Percentiles rank a stretch among this genome's conserved stretches.
phyloP scores from a whole-genome alignment of 192 early-diverging fungal species.

The Coemansia sp. region DNA sequence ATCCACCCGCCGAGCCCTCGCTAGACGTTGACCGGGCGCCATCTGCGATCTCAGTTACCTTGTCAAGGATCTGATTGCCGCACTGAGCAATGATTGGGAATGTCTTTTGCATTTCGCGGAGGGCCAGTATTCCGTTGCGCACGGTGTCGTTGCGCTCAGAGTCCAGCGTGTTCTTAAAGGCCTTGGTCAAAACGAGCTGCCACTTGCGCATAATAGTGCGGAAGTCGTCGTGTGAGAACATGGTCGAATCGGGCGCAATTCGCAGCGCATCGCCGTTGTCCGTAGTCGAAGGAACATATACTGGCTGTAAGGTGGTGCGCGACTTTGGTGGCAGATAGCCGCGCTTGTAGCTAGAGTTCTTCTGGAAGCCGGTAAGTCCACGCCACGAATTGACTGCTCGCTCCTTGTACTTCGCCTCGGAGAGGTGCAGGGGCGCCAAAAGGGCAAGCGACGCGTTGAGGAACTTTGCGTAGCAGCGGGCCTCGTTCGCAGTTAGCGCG shows the following conservation, averaged over 20 bases:
- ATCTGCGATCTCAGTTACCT: constrained; percentile 29
- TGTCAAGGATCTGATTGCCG: constrained; percentile 36
- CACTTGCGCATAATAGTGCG: constrained; percentile 51
- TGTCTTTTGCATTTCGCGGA: constrained; percentile 41
- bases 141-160: constrained; percentile 42
- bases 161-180: constrained; percentile 25
- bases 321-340: constrained; percentile 49
- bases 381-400: constrained; percentile 45
- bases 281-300: constrained; percentile 9
- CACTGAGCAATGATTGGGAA: constrained; percentile 42
- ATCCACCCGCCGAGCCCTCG: constrained; percentile 1
- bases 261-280: constrained; percentile 29
- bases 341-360: constrained; percentile 36
- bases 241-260: constrained; percentile 21
- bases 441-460: constrained; percentile 33
- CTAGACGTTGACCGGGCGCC: not conserved
- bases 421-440: constrained; percentile 33
- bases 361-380: constrained; percentile 40
- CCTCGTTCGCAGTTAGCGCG: constrained; percentile 44
- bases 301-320: constrained; percentile 29
- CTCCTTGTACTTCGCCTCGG: constrained; percentile 34
- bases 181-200: constrained; percentile 42
- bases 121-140: constrained; percentile 44
- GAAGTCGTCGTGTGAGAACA: constrained; percentile 47
- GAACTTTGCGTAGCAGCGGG: constrained; percentile 45